Percentiles rank a stretch among this genome's conserved stretches.
phyloP scores from a whole-genome alignment of 1,284 basidiomycete genomes.

The Mycena sp. region DNA sequence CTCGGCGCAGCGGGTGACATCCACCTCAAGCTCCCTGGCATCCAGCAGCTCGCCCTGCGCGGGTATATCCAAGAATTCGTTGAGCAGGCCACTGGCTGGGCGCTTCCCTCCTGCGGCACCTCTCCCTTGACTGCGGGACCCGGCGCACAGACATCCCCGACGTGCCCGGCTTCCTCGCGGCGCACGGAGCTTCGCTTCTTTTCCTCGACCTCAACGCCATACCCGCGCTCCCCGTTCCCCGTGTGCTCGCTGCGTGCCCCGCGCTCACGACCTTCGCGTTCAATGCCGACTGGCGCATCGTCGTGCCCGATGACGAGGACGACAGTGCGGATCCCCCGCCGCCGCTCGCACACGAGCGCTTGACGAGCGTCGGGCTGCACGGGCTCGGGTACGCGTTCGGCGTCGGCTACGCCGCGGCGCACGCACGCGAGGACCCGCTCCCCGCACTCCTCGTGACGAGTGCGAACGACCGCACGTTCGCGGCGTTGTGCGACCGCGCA shows the following conservation, averaged over 20 bases:
- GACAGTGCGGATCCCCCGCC: slow-evolving; percentile 39
- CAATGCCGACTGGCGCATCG: slow-evolving; percentile 72
- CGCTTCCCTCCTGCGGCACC: slow-evolving; percentile 63
- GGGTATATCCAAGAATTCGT: slow-evolving; percentile 70
- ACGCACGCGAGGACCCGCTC: slow-evolving; percentile 43
- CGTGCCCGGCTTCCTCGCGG: slow-evolving; percentile 61
- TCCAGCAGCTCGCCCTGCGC: slow-evolving; percentile 68
- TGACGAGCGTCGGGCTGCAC: slow-evolving; percentile 73
- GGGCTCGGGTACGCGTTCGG: slow-evolving; percentile 75
- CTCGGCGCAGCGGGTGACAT: slow-evolving; percentile 69
- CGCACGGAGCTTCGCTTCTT: slow-evolving; percentile 63
- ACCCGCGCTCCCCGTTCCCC: slow-evolving; percentile 60
- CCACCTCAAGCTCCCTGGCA: slow-evolving; percentile 60
- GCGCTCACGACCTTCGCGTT: slow-evolving; percentile 68
- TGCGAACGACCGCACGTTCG: slow-evolving; percentile 73
- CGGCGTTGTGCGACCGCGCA: slow-evolving; percentile 54
- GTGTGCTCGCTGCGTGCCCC: slow-evolving; percentile 70
- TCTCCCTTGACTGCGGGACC: slow-evolving; percentile 60
- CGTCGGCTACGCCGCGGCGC: slow-evolving; percentile 56
- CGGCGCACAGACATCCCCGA: slow-evolving; percentile 65
- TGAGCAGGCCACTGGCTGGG: slow-evolving; percentile 73
- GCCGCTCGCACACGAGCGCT: slow-evolving; percentile 61
- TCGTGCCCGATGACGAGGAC: slow-evolving; percentile 43
- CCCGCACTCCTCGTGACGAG: slow-evolving; percentile 57
- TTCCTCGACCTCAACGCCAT: slow-evolving; percentile 72